These are phyloP conservation scores for Saccharomycopsis javanensis DNA, from an alignment of 805 yeast species.

Conservation along the genomic window DNA sequence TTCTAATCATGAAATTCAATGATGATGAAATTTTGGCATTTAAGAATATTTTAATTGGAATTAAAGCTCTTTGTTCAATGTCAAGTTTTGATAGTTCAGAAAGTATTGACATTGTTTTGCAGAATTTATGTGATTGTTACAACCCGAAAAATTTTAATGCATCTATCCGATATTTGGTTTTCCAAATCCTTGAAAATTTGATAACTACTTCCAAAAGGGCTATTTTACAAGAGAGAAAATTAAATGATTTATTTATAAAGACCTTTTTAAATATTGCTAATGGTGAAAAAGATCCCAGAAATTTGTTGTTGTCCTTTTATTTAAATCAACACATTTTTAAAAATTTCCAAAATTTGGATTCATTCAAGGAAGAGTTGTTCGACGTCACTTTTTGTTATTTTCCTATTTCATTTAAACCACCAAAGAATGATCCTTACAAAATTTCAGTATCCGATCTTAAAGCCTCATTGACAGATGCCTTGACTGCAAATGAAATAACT, in stretches of 20 bases:
- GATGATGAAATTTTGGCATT: slow-evolving; percentile 52
- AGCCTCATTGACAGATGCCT: slow-evolving; percentile 45
- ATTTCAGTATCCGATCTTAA: slow-evolving; percentile 71
- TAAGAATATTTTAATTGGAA: slow-evolving; percentile 43
- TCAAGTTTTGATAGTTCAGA: slow-evolving; percentile 32
- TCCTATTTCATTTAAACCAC: slow-evolving; percentile 89
- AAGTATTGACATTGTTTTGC: slow-evolving; percentile 31
- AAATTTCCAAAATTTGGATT: slow-evolving; percentile 30
- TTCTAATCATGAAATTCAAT: slow-evolving; percentile 49
- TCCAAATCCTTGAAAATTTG: slow-evolving; percentile 36
- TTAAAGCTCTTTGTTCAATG: slow-evolving; percentile 44
- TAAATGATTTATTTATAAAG: slow-evolving; percentile 37
- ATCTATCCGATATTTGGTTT: slow-evolving; percentile 49
- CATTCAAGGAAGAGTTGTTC: slow-evolving; percentile 58
- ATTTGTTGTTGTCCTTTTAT: slow-evolving; percentile 60
- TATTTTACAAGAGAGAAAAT: slow-evolving; percentile 8
- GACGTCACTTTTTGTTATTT: slow-evolving; percentile 90
- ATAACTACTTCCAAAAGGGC: slow-evolving; percentile 26
- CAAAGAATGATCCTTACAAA: slow-evolving; percentile 72
- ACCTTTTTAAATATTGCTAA: slow-evolving; percentile 59
- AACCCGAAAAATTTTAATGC: slow-evolving; percentile 53
- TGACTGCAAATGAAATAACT: slow-evolving; percentile 50
- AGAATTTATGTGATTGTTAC: slow-evolving; percentile 32
- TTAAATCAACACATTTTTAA: slow-evolving; percentile 40
- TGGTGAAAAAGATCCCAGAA: slow-evolving; percentile 93